Conservation (phyloP, 2,329 filamentous ascomycete species). For the Botrytis squamosa region DNA sequence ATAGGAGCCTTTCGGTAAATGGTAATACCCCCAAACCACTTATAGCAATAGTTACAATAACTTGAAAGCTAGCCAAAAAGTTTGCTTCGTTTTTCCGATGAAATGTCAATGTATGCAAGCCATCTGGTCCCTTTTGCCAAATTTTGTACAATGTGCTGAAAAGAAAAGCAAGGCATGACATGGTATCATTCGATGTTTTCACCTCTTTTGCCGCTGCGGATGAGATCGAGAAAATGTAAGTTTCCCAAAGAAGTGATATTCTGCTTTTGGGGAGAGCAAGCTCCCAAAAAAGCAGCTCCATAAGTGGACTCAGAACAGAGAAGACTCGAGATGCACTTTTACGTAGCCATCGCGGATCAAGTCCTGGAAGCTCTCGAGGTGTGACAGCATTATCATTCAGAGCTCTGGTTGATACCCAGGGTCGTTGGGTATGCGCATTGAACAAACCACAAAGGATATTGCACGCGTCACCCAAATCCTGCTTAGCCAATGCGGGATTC, state of each 20-base stretch:
- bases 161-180: constrained; percentile 71
- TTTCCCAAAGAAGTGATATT: constrained; percentile 56
- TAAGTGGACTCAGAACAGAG: constrained; percentile 55
- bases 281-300: constrained; percentile 61
- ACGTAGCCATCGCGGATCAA: constrained; percentile 86
- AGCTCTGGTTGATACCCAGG: constrained; percentile 75
- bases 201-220: constrained; percentile 80
- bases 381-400: constrained; percentile 50
- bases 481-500: constrained; percentile 43
- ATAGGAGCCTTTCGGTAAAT: constrained; percentile 61
- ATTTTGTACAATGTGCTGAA: constrained; percentile 67
- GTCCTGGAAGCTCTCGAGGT: constrained; percentile 74
- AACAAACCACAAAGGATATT: constrained; percentile 73
- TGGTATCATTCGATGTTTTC: constrained; percentile 80
- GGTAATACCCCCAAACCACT: constrained; percentile 56
- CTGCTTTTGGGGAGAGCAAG: constrained; percentile 61
- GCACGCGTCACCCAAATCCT: constrained; percentile 58
- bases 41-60: constrained; percentile 50
- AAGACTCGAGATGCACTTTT: constrained; percentile 68
- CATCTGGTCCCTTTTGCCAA: constrained; percentile 57
- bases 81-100: constrained; percentile 39
- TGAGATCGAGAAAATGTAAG: constrained; percentile 61
- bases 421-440: constrained; percentile 51
- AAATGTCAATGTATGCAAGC: constrained; percentile 28
- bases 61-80: constrained; percentile 55